Percentiles rank a stretch among this genome's conserved stretches.
These are phyloP conservation scores for Thermothielavioides terrestris DNA, from an alignment of 495 filamentous ascomycete species.

Conservation along the genomic window DNA sequence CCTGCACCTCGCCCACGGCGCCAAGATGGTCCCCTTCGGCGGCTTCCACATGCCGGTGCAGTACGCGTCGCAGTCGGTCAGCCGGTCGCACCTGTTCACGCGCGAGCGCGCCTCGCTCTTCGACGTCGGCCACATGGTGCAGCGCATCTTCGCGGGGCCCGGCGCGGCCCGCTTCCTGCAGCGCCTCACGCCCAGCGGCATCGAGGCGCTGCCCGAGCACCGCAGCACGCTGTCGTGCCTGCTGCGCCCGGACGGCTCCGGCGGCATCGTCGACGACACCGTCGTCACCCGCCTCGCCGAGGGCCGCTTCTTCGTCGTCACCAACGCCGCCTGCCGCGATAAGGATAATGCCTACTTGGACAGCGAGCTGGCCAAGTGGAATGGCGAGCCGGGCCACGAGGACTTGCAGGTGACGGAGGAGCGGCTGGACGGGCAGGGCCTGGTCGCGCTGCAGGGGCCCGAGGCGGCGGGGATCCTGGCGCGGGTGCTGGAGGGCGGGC, in stretches of 20 bases:
- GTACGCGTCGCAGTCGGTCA: conserved; percentile 65
- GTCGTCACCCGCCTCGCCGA: conserved; percentile 69
- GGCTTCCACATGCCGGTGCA: conserved; percentile 90
- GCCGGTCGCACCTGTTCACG: conserved; percentile 79
- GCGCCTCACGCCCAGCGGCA: conserved; percentile 64
- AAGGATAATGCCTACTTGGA: conserved; percentile 74
- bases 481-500: conserved; percentile 37
- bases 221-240: conserved; percentile 73
- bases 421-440: conserved; percentile 56
- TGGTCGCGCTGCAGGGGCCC: conserved; percentile 87
- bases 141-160: conserved; percentile 62
- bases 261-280: conserved; percentile 89
- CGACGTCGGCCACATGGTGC: conserved; percentile 74
- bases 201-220: conserved; percentile 38
- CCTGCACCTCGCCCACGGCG: conserved; percentile 69
- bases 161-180: conserved; percentile 70
- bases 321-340: conserved; percentile 84
- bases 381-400: conserved; percentile 49
- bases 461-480: conserved; percentile 55
- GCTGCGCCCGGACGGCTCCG: conserved; percentile 59
- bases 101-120: conserved; percentile 81
- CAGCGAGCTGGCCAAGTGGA: conserved; percentile 52
- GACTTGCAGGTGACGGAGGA: conserved; percentile 47
- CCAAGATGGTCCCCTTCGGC: conserved; percentile 94
- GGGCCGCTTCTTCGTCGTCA: conserved; percentile 80